Evolutionary conservation across 208 protist genomes (phyloP), one percentile per base, ranked within the genome.

Genomic region (Porcisia deanei): DNA sequence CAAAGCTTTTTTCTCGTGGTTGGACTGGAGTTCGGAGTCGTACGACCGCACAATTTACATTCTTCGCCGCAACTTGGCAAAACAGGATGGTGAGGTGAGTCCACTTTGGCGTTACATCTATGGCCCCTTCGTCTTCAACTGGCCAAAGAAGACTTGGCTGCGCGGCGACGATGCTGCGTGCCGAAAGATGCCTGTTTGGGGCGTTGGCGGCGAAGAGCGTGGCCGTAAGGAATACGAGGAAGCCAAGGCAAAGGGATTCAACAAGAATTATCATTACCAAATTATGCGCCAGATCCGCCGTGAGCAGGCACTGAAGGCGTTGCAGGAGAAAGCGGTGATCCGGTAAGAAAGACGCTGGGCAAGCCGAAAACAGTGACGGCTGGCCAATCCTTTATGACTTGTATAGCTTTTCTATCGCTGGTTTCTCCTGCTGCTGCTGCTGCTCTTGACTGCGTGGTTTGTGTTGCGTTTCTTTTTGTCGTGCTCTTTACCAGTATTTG

Each of bases 211-310:
- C 5, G 93, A 96, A 88, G 90, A 82, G 72, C 90, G 93, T 54
- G 93, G 67, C 25, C 86, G 93, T 30, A 83, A 81, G 47, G 93
- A 97, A 79, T 97, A 85, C 83, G 86, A 79, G 1, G 82, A 84
- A 43, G 91, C 93, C 9, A 91, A 93, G 79, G 88, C 45, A 57
- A 97, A 96, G 79, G 88, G 90, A 57, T 94, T 86, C 73, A 85
- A 97, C 71, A 94, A 95, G 79, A 74, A 95, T 80, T 97, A 92
- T 73, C 93, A 97, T 80, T 97, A 97, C 76, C 93, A 96, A 72
- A 96, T 96, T 60, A 97, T 96, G 93, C 91, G 91, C 47, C 87
- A 90, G 64, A 96, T 97, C 54, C 91, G 91, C 64, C 88, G 91
- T 39, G 93, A 97, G 77, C 93, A 96, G 82, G 93, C 91, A 52